Evolutionary conservation across 2,329 filamentous ascomycete species (phyloP).

Genomic region (Macrophomina pseudophaseolina): DNA sequence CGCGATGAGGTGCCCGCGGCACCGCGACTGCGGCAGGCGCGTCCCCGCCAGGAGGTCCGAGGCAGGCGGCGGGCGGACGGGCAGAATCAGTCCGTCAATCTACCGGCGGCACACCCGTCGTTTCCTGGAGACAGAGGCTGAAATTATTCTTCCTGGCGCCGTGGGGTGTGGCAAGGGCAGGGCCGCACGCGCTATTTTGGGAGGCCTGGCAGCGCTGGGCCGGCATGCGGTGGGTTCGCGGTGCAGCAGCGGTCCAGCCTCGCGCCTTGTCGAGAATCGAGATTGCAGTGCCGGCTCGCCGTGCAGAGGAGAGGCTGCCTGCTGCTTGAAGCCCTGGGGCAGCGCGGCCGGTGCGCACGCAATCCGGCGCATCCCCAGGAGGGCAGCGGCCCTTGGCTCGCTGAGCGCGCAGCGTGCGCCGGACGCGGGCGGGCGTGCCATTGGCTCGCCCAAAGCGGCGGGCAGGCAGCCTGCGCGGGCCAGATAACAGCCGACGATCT

Average conservation of each 20-base stretch:
- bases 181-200: constrained; percentile 16
- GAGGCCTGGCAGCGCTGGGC: constrained; percentile 11
- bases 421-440: constrained; percentile 21
- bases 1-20: background rate
- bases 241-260: background rate
- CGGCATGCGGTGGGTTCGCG: background rate
- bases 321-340: background rate
- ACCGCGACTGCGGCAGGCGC: background rate
- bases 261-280: background rate
- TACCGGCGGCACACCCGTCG: background rate
- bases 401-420: constrained; percentile 16
- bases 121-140: background rate
- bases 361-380: constrained; percentile 8
- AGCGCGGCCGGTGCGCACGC: constrained; percentile 17
- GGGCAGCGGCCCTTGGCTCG: constrained; percentile 11
- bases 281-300: constrained; percentile 22
- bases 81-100: background rate
- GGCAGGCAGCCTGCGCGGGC: constrained; percentile 18
- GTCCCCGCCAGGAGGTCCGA: no score
- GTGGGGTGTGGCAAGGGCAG: constrained; percentile 17
- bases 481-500: constrained; percentile 24
- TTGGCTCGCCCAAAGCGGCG: constrained; percentile 24
- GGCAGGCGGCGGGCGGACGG: background rate
- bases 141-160: constrained; percentile 8
- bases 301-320: constrained; percentile 1